Percentiles rank a stretch among this genome's conserved stretches.
These are phyloP conservation scores for Aspergillus luchuensis DNA, from an alignment of 2,329 filamentous ascomycete genomes.

Conservation along the genomic window DNA sequence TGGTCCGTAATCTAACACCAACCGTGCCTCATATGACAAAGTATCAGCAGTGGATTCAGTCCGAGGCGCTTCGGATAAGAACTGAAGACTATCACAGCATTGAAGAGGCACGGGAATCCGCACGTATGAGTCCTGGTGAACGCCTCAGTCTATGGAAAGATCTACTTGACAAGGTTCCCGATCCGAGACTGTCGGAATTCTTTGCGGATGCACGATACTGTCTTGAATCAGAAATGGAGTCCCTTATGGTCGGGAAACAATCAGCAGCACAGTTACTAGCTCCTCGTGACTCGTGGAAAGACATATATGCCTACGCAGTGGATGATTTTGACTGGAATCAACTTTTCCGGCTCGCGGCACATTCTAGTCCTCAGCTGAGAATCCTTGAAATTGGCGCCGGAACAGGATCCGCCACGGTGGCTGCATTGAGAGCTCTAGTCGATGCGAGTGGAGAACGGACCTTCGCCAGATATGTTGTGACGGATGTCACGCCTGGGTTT, in stretches of 20 bases:
- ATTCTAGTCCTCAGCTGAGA: constrained; percentile 28
- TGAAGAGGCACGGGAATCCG: background rate
- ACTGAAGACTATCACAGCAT: background rate
- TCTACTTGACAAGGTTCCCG: background rate
- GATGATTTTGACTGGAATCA: background rate
- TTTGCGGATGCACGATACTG: background rate
- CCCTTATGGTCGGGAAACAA: background rate
- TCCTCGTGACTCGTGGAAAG: background rate
- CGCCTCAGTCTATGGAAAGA: background rate
- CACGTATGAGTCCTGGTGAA: background rate
- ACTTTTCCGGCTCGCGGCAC: constrained; percentile 20
- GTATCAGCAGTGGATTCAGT: constrained; percentile 1
- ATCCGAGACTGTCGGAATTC: background rate
- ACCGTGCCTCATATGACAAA: background rate
- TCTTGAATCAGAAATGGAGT: background rate
- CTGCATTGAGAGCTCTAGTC: constrained; percentile 16
- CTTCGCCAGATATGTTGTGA: constrained; percentile 30
- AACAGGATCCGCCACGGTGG: constrained; percentile 28
- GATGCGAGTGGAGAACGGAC: constrained; percentile 5
- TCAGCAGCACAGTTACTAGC: background rate
- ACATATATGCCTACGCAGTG: background rate
- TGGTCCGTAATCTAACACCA: background rate
- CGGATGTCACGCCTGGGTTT: constrained; percentile 34
- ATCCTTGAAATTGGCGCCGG: constrained; percentile 34
- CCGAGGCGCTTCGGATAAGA: background rate